Evolutionary conservation across 257 asterid species (phyloP).

Genomic region (Solanum paucissectum): DNA sequence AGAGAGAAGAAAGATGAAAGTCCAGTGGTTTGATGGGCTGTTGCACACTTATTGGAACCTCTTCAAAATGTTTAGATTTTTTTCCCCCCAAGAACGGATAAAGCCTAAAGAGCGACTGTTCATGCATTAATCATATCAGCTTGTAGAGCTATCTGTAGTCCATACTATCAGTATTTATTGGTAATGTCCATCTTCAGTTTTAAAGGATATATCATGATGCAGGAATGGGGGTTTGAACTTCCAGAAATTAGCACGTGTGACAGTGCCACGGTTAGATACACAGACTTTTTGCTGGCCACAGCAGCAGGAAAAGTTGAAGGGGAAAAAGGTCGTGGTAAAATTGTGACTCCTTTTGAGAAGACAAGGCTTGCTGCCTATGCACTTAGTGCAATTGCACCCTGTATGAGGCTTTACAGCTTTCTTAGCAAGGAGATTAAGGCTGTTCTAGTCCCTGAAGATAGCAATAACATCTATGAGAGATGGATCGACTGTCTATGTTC

Average conservation of each 20-base stretch:
- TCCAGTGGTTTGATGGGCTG: neutral
- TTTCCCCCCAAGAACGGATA: neutral
- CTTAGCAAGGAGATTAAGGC: slow-evolving; percentile 37
- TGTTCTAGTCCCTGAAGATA: slow-evolving; percentile 30
- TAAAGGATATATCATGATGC: neutral
- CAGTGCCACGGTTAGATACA: slow-evolving; percentile 36
- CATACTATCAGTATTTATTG: neutral
- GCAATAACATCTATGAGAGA: slow-evolving; percentile 37
- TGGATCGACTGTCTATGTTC: slow-evolving; percentile 50
- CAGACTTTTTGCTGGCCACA: slow-evolving; percentile 56
- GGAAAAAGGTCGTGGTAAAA: slow-evolving; percentile 35
- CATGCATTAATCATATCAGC: neutral
- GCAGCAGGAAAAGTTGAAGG: slow-evolving; percentile 54
- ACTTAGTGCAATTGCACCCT: slow-evolving; percentile 51
- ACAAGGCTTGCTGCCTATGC: slow-evolving; percentile 62
- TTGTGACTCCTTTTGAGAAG: slow-evolving; percentile 63
- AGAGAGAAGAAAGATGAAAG: neutral
- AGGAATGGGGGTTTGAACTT: slow-evolving; percentile 68
- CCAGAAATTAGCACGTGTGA: slow-evolving; percentile 31
- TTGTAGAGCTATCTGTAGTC: neutral
- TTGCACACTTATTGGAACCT: neutral
- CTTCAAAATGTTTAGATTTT: neutral
- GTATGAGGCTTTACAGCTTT: slow-evolving; percentile 61
- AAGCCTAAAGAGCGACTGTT: neutral
- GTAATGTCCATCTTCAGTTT: neutral